These are phyloP conservation scores for Hymenoscyphus scutula DNA, from an alignment of 2,329 filamentous ascomycete species.

Conservation along the genomic window DNA sequence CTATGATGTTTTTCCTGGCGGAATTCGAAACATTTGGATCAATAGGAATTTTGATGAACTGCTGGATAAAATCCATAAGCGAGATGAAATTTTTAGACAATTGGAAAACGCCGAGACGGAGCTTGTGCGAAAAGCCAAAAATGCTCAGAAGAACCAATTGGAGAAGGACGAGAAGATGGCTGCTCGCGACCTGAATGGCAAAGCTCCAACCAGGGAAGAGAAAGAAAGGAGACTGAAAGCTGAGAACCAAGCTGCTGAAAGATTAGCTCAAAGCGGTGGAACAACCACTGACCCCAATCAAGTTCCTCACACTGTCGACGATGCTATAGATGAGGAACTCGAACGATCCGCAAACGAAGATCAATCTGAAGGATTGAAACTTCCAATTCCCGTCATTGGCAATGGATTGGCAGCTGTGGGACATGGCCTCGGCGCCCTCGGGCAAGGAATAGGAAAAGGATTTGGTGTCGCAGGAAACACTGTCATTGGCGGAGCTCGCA, in stretches of 20 bases:
- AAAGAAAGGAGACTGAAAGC: constrained; percentile 35
- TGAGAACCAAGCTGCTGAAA: constrained; percentile 42
- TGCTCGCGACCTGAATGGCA: constrained; percentile 48
- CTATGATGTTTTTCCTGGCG: constrained; percentile 95
- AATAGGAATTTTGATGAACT: constrained; percentile 85
- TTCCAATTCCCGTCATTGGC: constrained; percentile 23
- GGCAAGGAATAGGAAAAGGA: constrained; percentile 31
- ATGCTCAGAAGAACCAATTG: constrained; percentile 67
- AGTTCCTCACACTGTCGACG: constrained; percentile 51
- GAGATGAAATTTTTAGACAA: constrained; percentile 66
- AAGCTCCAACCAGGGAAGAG: constrained; percentile 31
- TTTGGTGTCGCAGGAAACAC: constrained; percentile 35
- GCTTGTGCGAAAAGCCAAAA: constrained; percentile 76
- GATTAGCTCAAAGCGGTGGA: constrained; percentile 47
- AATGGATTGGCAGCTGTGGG: constrained; percentile 30
- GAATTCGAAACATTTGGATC: constrained; percentile 93
- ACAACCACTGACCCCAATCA: constrained; percentile 50
- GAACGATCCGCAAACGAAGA: constrained; percentile 23
- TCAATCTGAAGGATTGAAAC: constrained; percentile 6
- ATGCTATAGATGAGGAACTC: constrained; percentile 43
- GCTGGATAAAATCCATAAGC: constrained; percentile 75
- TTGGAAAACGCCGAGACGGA: constrained; percentile 84
- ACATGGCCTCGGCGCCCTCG: constrained; percentile 31
- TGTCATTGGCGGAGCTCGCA: constrained; percentile 45
- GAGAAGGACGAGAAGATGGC: constrained; percentile 41